phyloP scores from a whole-genome alignment of 2,329 filamentous ascomycete species.

The Xylaria hypoxylon region DNA sequence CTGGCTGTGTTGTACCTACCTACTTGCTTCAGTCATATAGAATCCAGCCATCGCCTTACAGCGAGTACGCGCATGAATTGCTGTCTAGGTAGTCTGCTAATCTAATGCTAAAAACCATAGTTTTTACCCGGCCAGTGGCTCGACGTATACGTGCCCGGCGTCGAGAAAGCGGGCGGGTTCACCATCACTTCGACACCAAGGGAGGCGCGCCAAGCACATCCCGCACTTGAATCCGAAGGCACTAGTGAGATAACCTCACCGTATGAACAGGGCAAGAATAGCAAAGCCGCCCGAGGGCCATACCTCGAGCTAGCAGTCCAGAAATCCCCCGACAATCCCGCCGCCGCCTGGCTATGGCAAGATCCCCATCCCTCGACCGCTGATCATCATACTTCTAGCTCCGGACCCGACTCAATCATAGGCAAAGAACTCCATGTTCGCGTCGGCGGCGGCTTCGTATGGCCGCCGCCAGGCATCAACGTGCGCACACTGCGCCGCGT shows the following conservation, averaged over 20 bases:
- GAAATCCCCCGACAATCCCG: constrained; percentile 74
- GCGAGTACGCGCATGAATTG: background rate
- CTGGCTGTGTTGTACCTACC: background rate
- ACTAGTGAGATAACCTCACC: background rate
- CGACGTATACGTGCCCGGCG: constrained; percentile 79
- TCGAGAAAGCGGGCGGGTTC: constrained; percentile 82
- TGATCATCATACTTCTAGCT: background rate
- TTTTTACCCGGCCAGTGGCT: constrained; percentile 91
- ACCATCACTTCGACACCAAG: constrained; percentile 84
- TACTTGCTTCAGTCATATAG: background rate
- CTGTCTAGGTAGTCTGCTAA: constrained; percentile 28
- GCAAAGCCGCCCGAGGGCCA: constrained; percentile 5
- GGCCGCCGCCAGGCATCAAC: constrained; percentile 70
- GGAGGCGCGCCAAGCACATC: constrained; percentile 55
- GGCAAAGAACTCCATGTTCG: constrained; percentile 72
- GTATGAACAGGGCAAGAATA: background rate
- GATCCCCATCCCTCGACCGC: constrained; percentile 51
- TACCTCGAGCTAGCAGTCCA: constrained; percentile 86
- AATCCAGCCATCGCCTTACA: background rate
- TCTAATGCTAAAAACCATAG: constrained; percentile 54
- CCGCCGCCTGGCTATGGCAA: constrained; percentile 82
- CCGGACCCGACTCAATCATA: constrained; percentile 61
- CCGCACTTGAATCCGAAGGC: constrained; percentile 6
- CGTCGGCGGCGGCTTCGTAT: constrained; percentile 84
- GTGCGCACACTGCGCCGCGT: constrained; percentile 63